Conservation (phyloP, 345 rosid genomes). For the Ceriops tagal region DNA sequence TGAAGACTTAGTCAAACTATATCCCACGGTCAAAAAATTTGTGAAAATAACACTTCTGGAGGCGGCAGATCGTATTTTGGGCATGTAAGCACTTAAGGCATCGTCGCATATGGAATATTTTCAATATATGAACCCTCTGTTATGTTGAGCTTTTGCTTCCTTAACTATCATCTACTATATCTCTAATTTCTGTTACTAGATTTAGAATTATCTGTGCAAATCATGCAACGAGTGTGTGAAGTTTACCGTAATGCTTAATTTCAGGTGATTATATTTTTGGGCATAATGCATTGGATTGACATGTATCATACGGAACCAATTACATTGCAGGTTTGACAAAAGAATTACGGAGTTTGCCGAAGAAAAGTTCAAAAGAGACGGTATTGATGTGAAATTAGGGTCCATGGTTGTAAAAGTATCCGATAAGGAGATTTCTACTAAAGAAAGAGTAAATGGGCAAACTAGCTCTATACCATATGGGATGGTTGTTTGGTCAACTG, state of each 20-base stretch:
- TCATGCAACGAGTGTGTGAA: too few relatives aligned
- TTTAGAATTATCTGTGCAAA: too few relatives aligned
- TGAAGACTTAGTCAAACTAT: conserved; percentile 77
- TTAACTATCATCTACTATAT: too few relatives aligned
- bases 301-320: neutral
- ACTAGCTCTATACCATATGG: conserved; percentile 70
- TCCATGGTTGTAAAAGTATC: conserved; percentile 84
- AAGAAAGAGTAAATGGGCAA: conserved; percentile 59
- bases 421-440: conserved; percentile 77
- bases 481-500: conserved; percentile 99
- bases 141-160: too few relatives aligned
- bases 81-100: conserved; percentile 49
- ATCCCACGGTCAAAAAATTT: conserved; percentile 59
- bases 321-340: conserved; percentile 86
- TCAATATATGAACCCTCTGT: too few relatives aligned
- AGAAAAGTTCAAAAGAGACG: conserved; percentile 80
- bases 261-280: too few relatives aligned
- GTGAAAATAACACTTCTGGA: conserved; percentile 84
- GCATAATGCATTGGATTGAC: too few relatives aligned
- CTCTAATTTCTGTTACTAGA: too few relatives aligned
- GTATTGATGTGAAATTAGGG: conserved; percentile 85
- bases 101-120: too few relatives aligned
- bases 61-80: conserved; percentile 92
- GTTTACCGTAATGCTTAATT: too few relatives aligned
- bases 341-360: conserved; percentile 96